Base-by-base conservation (phyloP, 345 rosid species). In the Firmiana major region DNA sequence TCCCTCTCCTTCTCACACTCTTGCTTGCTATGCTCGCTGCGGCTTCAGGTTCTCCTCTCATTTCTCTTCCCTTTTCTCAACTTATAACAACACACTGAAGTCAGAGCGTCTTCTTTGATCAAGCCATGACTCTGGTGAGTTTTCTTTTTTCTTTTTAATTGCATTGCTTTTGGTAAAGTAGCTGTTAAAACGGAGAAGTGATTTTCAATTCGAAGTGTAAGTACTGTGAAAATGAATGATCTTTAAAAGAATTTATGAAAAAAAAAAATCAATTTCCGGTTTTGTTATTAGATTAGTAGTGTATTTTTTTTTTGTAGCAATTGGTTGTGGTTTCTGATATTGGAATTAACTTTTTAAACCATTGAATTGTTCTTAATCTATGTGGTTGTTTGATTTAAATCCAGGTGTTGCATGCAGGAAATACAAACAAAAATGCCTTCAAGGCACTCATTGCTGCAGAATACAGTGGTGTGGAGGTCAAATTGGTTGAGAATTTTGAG, bases 401-500 rank as follows among this genome's bases (percentile, higher is more conserved):
- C 49, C 78, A 97, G 98, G 89, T 92, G 15, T 42, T 97, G 81
- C 89, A 94, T 64, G 83, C 93, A 0, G 82, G 79, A 62, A 85
- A 86, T 34, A 84, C 77, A 4, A 90, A 97, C 90, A 94, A 88
- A 80, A 93, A 89, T 87, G 92, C 83, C 10, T 73, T 15, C 79
- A 94, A 97, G 88, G 65, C 90, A 70, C 97, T 90, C 24, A 92
- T 97, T 80, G 90, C 88, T n/a, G 99, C 92, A 0, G 98, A 97
- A 83, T 97, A 94, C 82, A 79, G 85, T 0, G 97, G 93, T 13
- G 97, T 92, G 73, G 69, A 89, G 68, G 90, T 94, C 60, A 85
- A 88, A 53, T 28, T 90, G 79, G 74, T 40, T 4, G 79, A 90
- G 19, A 76, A 86, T 19, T 94, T 97, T 79, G 90, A 94, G 90